Percentiles rank a stretch among this genome's conserved stretches.
Conservation (phyloP, 2,329 filamentous ascomycete species). For the Tolypocladium cylindrosporum region DNA sequence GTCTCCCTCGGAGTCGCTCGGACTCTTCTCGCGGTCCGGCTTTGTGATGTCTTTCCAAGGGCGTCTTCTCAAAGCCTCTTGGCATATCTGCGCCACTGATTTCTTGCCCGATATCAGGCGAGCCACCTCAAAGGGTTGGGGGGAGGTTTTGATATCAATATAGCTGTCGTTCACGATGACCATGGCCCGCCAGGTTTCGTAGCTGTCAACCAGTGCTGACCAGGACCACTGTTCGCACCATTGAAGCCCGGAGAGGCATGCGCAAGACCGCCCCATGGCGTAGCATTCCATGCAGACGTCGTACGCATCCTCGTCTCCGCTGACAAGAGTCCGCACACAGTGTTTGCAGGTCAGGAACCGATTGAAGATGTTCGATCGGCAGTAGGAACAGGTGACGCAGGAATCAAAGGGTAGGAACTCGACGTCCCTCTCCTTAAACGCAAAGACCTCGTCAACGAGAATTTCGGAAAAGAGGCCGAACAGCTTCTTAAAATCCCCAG, state of each 20-base stretch:
- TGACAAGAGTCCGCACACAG: conserved; percentile 59
- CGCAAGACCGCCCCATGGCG: conserved; percentile 90
- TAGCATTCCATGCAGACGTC: conserved; percentile 98
- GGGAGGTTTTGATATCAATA: conserved; percentile 54
- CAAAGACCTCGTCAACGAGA: conserved; percentile 79
- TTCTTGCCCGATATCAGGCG: conserved; percentile 60
- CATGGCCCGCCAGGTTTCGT: conserved; percentile 74
- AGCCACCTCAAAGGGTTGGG: conserved; percentile 61
- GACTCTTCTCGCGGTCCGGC: conserved; percentile 36
- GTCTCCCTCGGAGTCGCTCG: conserved; percentile 46
- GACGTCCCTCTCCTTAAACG: conserved; percentile 56
- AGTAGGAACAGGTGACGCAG: conserved; percentile 92
- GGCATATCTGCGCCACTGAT: conserved; percentile 84
- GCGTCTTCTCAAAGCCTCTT: conserved; percentile 69
- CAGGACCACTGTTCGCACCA: conserved; percentile 95
- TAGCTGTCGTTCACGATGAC: conserved; percentile 65
- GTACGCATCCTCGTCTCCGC: conserved; percentile 72
- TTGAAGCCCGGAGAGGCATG: conserved; percentile 71
- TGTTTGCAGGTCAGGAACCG: conserved; percentile 85
- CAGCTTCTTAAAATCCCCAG: conserved; percentile 71
- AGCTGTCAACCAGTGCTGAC: conserved; percentile 64
- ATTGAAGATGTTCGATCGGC: conserved; percentile 94
- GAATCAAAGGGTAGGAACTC: conserved; percentile 79
- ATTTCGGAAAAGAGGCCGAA: conserved; percentile 71
- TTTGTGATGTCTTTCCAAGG: conserved; percentile 78